Conservation (phyloP, 169 alveolate species). For the Pseudocohnilembus persalinus region DNA sequence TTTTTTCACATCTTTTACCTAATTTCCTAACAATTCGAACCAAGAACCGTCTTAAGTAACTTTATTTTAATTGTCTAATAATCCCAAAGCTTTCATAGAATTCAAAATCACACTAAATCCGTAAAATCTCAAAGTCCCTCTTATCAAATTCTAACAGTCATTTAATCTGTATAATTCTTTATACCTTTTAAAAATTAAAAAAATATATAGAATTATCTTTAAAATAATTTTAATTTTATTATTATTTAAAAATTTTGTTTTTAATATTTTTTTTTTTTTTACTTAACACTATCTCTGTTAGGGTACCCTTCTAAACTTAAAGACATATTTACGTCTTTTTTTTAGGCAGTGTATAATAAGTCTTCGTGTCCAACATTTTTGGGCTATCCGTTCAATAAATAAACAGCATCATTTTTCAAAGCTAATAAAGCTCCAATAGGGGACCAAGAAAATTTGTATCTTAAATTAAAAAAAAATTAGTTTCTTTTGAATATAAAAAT, state of each 20-base stretch:
- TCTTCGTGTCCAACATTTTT: slow-evolving; percentile 32
- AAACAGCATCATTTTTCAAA: slow-evolving; percentile 53
- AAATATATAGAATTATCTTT: no score
- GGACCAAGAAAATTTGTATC: slow-evolving; percentile 72
- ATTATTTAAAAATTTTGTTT: not conserved
- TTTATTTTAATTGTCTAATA: slow-evolving; percentile 3
- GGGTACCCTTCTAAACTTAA: slow-evolving; percentile 74
- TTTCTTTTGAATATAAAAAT: no score
- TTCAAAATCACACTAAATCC: slow-evolving; percentile 49
- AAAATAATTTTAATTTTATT: no score
- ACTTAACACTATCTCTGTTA: slow-evolving; percentile 64
- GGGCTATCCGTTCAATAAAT: not conserved
- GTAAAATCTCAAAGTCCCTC: slow-evolving; percentile 70
- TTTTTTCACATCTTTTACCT: not conserved
- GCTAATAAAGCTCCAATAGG: slow-evolving; percentile 72
- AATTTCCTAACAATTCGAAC: not conserved
- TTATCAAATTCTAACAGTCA: slow-evolving; percentile 56
- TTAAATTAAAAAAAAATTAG: not conserved
- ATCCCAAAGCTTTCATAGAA: slow-evolving; percentile 6
- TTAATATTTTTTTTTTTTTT: not conserved
- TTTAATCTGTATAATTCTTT: slow-evolving; percentile 50
- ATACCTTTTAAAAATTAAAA: slow-evolving; percentile 29
- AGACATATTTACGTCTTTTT: slow-evolving; percentile 53
- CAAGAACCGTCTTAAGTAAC: slow-evolving; percentile 11
- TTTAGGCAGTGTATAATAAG: slow-evolving; percentile 39